Conservation (phyloP, 768 basidiomycete genomes). For the Boletus coccyginus region DNA sequence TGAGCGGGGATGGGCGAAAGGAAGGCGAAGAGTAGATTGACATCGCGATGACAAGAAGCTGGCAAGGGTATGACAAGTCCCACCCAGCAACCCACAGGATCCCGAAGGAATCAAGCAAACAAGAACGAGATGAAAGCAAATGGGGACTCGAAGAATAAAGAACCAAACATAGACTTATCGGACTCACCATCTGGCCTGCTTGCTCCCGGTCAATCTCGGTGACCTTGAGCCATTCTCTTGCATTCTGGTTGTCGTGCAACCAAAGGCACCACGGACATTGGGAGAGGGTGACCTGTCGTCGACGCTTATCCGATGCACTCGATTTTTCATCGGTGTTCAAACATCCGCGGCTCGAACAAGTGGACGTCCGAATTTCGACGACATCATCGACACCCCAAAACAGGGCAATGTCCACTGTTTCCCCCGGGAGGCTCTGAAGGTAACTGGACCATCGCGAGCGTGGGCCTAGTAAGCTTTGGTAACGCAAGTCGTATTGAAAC, state of each 20-base stretch:
- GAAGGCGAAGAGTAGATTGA: conserved; percentile 6
- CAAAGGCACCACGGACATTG: conserved; percentile 20
- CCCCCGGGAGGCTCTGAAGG: conserved; percentile 58
- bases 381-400: conserved; percentile 49
- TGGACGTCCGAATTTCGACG: conserved; percentile 15
- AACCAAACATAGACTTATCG: conserved; percentile 5
- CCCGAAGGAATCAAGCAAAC: conserved; percentile 5
- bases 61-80: conserved; percentile 6
- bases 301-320: neutral
- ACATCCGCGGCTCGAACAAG: conserved; percentile 16
- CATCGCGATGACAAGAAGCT: neutral
- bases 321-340: conserved; percentile 5
- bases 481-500: conserved; percentile 9
- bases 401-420: conserved; percentile 53
- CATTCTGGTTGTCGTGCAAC: conserved; percentile 28
- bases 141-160: conserved; percentile 1
- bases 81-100: conserved; percentile 8
- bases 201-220: conserved; percentile 33
- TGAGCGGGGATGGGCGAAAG: conserved; percentile 5
- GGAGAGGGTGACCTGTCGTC: neutral
- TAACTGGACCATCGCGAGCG: conserved; percentile 64
- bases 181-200: conserved; percentile 27
- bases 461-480: conserved; percentile 44
- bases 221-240: conserved; percentile 32
- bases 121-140: conserved; percentile 14